Evolutionary conservation across 2,329 filamentous ascomycete species (phyloP).

Genomic region (Pyricularia grisea): DNA sequence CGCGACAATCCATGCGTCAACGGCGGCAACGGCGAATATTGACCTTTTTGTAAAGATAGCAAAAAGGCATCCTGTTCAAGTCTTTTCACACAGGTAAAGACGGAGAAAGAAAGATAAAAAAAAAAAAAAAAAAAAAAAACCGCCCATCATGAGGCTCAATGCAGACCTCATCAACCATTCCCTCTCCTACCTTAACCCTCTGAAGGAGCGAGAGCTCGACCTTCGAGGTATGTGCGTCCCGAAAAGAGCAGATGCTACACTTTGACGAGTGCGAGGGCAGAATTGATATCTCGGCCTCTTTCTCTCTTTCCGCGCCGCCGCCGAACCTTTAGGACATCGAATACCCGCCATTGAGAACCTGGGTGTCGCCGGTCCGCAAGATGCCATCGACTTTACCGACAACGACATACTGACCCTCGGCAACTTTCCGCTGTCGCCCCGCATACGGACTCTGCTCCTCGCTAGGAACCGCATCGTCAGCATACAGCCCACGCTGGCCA

Average conservation of each 20-base stretch:
- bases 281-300: constrained; percentile 63
- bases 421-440: constrained; percentile 87
- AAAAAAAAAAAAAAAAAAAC: not conserved
- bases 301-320: constrained; percentile 17
- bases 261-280: constrained; percentile 47
- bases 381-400: constrained; percentile 96
- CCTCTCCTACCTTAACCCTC: constrained; percentile 95
- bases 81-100: not conserved
- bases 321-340: constrained; percentile 68
- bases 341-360: constrained; percentile 97
- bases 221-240: constrained; percentile 72
- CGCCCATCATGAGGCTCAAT: constrained; percentile 6
- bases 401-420: constrained; percentile 86
- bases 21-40: not conserved
- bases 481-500: constrained; percentile 68
- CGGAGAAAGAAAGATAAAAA: no score
- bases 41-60: not conserved
- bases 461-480: constrained; percentile 79
- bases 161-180: constrained; percentile 90
- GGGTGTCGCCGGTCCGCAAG: constrained; percentile 88
- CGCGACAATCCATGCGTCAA: not conserved
- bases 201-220: constrained; percentile 98
- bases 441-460: constrained; percentile 78
- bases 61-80: not conserved
- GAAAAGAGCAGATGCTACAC: constrained; percentile 98